These are phyloP conservation scores for Pseudonitzschia delicatissima DNA, from an alignment of 108 stramenopile species.

Conservation along the genomic window DNA sequence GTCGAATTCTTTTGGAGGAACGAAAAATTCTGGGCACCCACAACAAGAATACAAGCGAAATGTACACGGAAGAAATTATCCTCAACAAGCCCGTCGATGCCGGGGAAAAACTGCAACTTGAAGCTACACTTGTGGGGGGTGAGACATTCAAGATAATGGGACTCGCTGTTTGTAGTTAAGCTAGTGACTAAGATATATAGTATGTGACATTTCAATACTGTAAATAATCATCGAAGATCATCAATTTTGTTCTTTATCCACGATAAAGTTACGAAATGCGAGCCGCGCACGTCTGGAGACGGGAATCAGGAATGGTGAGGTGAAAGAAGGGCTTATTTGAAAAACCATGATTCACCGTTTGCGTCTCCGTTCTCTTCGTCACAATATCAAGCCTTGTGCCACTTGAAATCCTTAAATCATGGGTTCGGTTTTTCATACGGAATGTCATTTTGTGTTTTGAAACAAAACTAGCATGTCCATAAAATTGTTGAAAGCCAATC, in stretches of 20 bases:
- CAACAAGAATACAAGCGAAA: constrained; percentile 73
- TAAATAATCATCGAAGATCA: neutral
- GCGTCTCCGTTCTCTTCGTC: no score
- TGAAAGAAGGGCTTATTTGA: no score
- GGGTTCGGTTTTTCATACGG: no score
- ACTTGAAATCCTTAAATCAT: no score
- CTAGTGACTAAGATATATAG: neutral
- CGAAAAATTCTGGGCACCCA: constrained; percentile 44
- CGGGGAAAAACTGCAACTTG: constrained; percentile 24
- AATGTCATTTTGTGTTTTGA: no score
- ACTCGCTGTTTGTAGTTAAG: constrained; percentile 67
- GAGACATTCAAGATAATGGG: constrained; percentile 80
- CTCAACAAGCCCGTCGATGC: constrained; percentile 4
- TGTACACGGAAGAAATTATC: constrained; percentile 59
- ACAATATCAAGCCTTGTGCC: no score
- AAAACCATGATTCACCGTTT: no score
- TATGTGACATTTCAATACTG: neutral
- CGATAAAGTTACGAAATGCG: neutral
- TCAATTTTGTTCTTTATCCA: neutral
- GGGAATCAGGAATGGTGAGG: no score
- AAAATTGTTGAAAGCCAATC: no score
- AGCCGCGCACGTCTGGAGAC: no score
- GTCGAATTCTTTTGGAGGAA: constrained; percentile 23
- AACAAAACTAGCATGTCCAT: no score
- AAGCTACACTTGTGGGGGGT: constrained; percentile 45